Conservation (phyloP, 306 rosid species). For the Pyrus communis region DNA sequence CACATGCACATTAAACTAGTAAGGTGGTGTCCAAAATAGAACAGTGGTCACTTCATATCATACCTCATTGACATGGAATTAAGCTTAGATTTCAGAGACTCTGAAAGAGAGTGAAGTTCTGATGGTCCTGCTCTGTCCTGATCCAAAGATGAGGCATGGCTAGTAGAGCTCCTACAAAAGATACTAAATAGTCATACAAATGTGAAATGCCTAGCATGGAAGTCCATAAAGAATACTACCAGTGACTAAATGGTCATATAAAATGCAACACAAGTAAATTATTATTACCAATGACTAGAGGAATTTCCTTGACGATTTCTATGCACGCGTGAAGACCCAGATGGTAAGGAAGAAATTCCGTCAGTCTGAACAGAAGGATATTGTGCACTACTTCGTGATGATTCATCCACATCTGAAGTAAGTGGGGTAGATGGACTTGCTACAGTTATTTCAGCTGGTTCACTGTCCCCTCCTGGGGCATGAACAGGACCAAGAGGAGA, state of each 20-base stretch:
- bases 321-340: constrained; percentile 27
- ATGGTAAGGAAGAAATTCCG: constrained; percentile 38
- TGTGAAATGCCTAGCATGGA: not conserved
- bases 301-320: constrained; percentile 39
- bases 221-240: not conserved
- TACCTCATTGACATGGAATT: constrained; percentile 67
- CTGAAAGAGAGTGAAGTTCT: constrained; percentile 75
- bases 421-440: constrained; percentile 46
- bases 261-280: not conserved
- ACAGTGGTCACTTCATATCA: not conserved
- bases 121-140: constrained; percentile 70
- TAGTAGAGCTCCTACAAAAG: constrained; percentile 33
- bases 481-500: constrained; percentile 34
- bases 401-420: constrained; percentile 33
- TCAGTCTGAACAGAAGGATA: constrained; percentile 25
- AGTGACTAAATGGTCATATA: not conserved
- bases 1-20: not conserved
- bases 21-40: constrained; percentile 1
- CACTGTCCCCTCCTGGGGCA: constrained; percentile 31
- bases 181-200: constrained; percentile 1
- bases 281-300: constrained; percentile 38
- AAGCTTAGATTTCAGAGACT: constrained; percentile 63
- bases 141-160: constrained; percentile 33
- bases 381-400: constrained; percentile 31
- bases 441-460: constrained; percentile 32